These are phyloP conservation scores for Melanomma pulvis-pyrius DNA, from an alignment of 495 filamentous ascomycete species.

Conservation along the genomic window DNA sequence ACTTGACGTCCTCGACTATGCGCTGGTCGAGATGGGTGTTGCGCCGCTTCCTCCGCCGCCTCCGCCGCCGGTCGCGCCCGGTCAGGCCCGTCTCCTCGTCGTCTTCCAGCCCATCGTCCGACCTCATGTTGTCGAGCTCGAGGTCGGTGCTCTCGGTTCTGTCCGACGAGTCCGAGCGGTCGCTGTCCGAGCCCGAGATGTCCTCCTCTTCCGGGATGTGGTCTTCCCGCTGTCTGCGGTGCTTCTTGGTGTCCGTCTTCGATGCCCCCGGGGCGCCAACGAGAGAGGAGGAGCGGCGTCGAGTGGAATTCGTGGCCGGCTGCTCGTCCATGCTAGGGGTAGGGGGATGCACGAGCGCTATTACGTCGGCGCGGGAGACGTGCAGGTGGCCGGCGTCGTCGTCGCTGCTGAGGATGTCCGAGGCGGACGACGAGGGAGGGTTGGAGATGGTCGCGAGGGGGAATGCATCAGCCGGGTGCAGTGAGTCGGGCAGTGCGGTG, in stretches of 20 bases:
- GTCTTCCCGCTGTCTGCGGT: slow-evolving; percentile 16
- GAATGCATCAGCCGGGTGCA: slow-evolving; percentile 37
- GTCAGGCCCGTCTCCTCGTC: slow-evolving; percentile 91
- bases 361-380: slow-evolving; percentile 14
- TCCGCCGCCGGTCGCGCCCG: slow-evolving; percentile 65
- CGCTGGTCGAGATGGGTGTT: slow-evolving; percentile 75
- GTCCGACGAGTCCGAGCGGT: slow-evolving; percentile 31
- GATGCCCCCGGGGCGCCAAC: slow-evolving; percentile 19
- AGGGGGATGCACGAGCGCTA: slow-evolving; percentile 28
- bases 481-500: slow-evolving; percentile 20
- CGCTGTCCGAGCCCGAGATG: slow-evolving; percentile 26
- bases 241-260: slow-evolving; percentile 14
- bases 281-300: slow-evolving; percentile 34
- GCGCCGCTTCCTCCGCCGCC: slow-evolving; percentile 64
- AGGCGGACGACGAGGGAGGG: slow-evolving; percentile 29
- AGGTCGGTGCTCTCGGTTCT: slow-evolving; percentile 47
- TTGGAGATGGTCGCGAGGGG: slow-evolving; percentile 35
- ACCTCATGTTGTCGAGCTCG: slow-evolving; percentile 60
- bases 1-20: slow-evolving; percentile 58
- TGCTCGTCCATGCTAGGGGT: slow-evolving; percentile 34
- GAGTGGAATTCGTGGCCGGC: slow-evolving; percentile 24
- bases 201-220: slow-evolving; percentile 31
- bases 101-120: slow-evolving; percentile 75
- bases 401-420: slow-evolving; percentile 13
- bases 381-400: slow-evolving; percentile 19